A percentile compares a stretch with the other conserved stretches of the same genome.
These are phyloP conservation scores for Annulohypoxylon stygium DNA, from an alignment of 495 filamentous ascomycete genomes.

Conservation along the genomic window DNA sequence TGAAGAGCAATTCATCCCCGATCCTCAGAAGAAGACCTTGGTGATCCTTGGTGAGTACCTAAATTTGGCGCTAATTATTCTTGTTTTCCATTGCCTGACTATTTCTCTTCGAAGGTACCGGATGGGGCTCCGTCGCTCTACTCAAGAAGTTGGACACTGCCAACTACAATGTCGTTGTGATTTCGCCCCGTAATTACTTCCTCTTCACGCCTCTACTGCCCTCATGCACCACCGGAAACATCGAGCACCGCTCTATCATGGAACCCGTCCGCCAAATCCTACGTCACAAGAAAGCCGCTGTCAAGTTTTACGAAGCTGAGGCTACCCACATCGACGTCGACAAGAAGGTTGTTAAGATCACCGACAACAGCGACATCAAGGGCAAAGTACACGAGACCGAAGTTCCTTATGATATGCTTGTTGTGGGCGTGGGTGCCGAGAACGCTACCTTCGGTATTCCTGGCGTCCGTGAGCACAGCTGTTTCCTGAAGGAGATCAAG, in stretches of 20 bases:
- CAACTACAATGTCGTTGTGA: conserved; percentile 98
- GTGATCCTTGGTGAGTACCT: conserved; percentile 86
- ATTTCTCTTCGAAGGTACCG: conserved; percentile 64
- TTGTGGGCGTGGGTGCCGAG: conserved; percentile 96
- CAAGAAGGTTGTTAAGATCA: conserved; percentile 86
- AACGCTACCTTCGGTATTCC: conserved; percentile 99
- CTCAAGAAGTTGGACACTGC: conserved; percentile 98
- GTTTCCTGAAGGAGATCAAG: conserved; percentile 97
- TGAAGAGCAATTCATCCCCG: conserved; percentile 80
- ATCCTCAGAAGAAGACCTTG: conserved; percentile 94
- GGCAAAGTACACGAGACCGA: conserved; percentile 85
- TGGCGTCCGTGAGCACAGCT: conserved; percentile 93
- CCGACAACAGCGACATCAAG: conserved; percentile 93
- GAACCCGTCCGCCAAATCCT: conserved; percentile 96
- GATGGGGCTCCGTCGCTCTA: conserved; percentile 96
- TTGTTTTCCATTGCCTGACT: conserved; percentile 20
- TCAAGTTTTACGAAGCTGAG: conserved; percentile 98
- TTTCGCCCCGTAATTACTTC: conserved; percentile 99
- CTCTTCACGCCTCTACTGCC: conserved; percentile 98
- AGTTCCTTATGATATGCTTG: conserved; percentile 97
- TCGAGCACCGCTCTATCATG: conserved; percentile 99
- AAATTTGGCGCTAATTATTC: conserved; percentile 11
- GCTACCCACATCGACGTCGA: conserved; percentile 96
- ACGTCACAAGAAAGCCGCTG: conserved; percentile 88
- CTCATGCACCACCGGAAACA: conserved; percentile 94